Percentiles rank a stretch among this genome's conserved stretches.
Conservation (phyloP, 83 land plant species). For the Thuja plicata region DNA sequence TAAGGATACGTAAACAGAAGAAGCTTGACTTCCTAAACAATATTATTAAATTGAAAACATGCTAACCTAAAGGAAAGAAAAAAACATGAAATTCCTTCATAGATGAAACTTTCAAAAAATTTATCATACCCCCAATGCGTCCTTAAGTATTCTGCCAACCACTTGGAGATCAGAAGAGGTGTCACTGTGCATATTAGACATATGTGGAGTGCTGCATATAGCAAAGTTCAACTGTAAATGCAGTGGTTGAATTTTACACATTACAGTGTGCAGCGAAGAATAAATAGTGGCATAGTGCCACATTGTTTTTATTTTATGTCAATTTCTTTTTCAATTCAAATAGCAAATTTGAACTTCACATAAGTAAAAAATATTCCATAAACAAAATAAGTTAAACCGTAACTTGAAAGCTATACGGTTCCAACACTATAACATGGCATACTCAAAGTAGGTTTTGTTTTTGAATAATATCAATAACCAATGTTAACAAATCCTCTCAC, state of each 20-base stretch:
- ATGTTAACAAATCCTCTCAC: neutral
- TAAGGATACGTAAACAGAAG: neutral
- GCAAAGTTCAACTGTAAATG: neutral
- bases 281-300: neutral
- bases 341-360: neutral
- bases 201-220: slow-evolving; percentile 62
- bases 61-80: neutral
- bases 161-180: slow-evolving; percentile 54
- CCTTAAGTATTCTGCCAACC: slow-evolving; percentile 49
- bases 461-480: neutral
- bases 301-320: neutral
- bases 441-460: neutral
- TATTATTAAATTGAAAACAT: neutral
- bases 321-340: neutral
- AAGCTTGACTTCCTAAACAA: neutral
- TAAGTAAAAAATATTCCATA: neutral
- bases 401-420: neutral
- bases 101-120: neutral
- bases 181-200: slow-evolving; percentile 78
- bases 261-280: neutral
- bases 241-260: neutral
- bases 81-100: neutral
- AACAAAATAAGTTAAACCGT: neutral
- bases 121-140: slow-evolving; percentile 57
- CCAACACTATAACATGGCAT: neutral